Conservation (phyloP, 495 filamentous ascomycete species). For the Neurospora sp. region DNA sequence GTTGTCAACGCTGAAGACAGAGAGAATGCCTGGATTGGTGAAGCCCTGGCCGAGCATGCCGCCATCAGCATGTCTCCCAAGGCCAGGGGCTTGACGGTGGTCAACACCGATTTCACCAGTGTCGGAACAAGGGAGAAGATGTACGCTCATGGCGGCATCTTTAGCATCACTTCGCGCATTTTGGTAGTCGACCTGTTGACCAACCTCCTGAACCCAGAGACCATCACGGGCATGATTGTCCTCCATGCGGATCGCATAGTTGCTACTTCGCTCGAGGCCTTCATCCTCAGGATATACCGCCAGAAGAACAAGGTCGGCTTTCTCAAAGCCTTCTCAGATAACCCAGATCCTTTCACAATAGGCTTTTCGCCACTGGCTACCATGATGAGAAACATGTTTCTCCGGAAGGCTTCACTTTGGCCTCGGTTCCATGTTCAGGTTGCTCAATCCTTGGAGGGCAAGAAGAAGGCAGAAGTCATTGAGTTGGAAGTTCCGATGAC, state of each 20-base stretch:
- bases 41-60: constrained; percentile 88
- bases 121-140: constrained; percentile 81
- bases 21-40: constrained; percentile 90
- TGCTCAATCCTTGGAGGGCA: constrained; percentile 77
- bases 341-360: constrained; percentile 79
- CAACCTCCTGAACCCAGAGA: constrained; percentile 70
- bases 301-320: constrained; percentile 90
- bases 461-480: constrained; percentile 91
- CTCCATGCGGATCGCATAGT: constrained; percentile 82
- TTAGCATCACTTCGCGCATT: constrained; percentile 94
- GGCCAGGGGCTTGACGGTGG: constrained; percentile 75
- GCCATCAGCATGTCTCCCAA: constrained; percentile 65
- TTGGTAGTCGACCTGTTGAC: constrained; percentile 87
- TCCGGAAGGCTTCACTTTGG: constrained; percentile 82
- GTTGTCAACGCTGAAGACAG: constrained; percentile 84
- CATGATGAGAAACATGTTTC: constrained; percentile 88
- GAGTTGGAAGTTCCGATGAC: constrained; percentile 97
- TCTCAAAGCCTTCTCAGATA: constrained; percentile 93
- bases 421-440: constrained; percentile 91
- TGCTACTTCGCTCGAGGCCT: constrained; percentile 86
- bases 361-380: constrained; percentile 83
- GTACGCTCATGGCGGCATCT: constrained; percentile 80
- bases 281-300: constrained; percentile 86
- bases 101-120: constrained; percentile 89
- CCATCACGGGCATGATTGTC: constrained; percentile 77